phyloP scores from a whole-genome alignment of 164 flowering plant species.

The Santalum album region DNA sequence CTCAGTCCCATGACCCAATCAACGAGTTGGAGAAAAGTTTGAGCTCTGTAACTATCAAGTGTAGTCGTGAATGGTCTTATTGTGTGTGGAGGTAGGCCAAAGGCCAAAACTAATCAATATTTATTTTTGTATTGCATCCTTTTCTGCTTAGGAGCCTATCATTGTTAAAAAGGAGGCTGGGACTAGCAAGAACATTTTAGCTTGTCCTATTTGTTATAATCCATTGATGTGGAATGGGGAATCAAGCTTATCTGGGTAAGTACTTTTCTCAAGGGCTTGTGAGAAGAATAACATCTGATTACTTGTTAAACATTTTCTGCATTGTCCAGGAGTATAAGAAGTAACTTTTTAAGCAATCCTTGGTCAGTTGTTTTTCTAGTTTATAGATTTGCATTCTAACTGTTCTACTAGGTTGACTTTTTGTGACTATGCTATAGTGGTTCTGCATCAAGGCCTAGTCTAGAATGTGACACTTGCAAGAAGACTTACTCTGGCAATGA shows the following conservation, averaged over 20 bases:
- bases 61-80: no score
- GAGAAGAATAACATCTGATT: background rate
- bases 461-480: slow-evolving; percentile 57
- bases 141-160: slow-evolving; percentile 33
- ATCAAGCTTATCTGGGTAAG: slow-evolving; percentile 42
- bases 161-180: slow-evolving; percentile 20
- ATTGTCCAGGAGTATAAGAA: no score
- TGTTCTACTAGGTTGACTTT: background rate
- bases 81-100: background rate
- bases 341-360: no score
- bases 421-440: slow-evolving; percentile 30
- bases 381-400: background rate
- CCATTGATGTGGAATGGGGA: slow-evolving; percentile 27
- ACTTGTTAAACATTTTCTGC: background rate
- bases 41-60: no score
- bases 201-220: slow-evolving; percentile 74
- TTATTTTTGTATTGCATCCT: slow-evolving; percentile 23
- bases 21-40: no score
- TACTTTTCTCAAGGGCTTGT: slow-evolving; percentile 8
- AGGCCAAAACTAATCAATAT: no score
- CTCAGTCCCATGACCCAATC: no score
- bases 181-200: slow-evolving; percentile 30
- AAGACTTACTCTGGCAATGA: slow-evolving; percentile 46
- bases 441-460: slow-evolving; percentile 23
- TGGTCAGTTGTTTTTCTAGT: no score